Evolutionary conservation across 176 grass and related monocot genomes (phyloP).

Genomic region (Phoenix roebelenii): DNA sequence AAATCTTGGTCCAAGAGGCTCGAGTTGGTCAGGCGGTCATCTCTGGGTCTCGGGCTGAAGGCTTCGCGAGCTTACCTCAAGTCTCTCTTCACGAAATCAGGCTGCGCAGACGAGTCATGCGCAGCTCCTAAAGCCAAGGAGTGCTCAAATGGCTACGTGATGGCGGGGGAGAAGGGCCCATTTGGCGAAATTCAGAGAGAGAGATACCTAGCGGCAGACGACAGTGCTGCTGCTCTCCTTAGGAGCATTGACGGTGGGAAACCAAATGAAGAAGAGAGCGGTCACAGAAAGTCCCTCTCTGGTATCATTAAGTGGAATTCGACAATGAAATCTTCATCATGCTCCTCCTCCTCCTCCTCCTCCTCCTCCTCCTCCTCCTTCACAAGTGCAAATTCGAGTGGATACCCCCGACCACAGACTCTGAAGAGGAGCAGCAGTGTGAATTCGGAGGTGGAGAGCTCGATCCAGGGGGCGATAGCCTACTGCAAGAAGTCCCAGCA

Average conservation of each 20-base stretch:
- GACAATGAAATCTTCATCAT: not conserved
- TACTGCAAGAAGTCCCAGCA: slow-evolving; percentile 68
- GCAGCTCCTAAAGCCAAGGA: not conserved
- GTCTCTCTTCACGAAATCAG: slow-evolving; percentile 39
- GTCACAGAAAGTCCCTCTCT: slow-evolving; percentile 49
- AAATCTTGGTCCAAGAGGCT: slow-evolving; percentile 20
- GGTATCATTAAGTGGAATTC: slow-evolving; percentile 36
- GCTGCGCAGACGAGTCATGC: slow-evolving; percentile 27
- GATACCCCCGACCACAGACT: not conserved
- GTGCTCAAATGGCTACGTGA: not conserved
- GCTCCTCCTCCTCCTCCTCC: not conserved
- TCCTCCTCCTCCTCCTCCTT: not conserved
- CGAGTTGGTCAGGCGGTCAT: slow-evolving; percentile 4
- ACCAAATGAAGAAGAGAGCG: slow-evolving; percentile 28
- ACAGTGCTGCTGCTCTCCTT: slow-evolving; percentile 18
- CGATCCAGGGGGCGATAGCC: slow-evolving; percentile 68
- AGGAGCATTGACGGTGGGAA: slow-evolving; percentile 41
- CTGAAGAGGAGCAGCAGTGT: slow-evolving; percentile 51
- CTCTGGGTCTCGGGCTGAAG: slow-evolving; percentile 29
- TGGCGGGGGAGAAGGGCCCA: not conserved
- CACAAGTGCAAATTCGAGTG: slow-evolving; percentile 10
- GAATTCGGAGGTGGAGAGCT: slow-evolving; percentile 47
- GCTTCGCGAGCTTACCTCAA: slow-evolving; percentile 38
- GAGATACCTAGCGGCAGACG: not conserved
- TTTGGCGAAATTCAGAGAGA: slow-evolving; percentile 1